phyloP scores from a whole-genome alignment of 768 basidiomycete species.

The Termitomyces sp. region DNA sequence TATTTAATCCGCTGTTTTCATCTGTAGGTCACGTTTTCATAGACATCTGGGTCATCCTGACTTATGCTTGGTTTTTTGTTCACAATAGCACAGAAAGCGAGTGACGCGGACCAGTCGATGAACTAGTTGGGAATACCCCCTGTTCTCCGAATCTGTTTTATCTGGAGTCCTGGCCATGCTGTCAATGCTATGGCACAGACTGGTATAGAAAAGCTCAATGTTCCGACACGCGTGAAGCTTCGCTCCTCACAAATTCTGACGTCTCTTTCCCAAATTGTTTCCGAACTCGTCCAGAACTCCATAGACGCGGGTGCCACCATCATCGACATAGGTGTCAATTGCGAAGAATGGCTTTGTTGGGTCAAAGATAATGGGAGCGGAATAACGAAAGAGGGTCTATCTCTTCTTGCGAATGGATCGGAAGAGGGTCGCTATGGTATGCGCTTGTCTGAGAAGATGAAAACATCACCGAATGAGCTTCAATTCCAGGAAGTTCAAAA shows the following conservation, averaged over 20 bases:
- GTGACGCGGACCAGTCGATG: no score
- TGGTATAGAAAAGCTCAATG: slow-evolving; percentile 45
- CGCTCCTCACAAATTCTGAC: slow-evolving; percentile 85
- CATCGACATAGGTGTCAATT: slow-evolving; percentile 70
- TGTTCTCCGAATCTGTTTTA: neutral
- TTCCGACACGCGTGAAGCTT: slow-evolving; percentile 60
- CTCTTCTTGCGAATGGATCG: slow-evolving; percentile 42
- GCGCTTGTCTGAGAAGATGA: slow-evolving; percentile 17
- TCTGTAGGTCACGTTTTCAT: no score
- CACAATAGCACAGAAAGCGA: no score
- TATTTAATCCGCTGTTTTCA: no score
- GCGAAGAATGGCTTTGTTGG: slow-evolving; percentile 77
- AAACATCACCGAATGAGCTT: neutral
- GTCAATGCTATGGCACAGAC: neutral
- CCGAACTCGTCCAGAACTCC: slow-evolving; percentile 86
- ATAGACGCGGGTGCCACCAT: slow-evolving; percentile 73
- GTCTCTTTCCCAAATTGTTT: slow-evolving; percentile 71
- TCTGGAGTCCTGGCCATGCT: neutral
- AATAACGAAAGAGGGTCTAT: slow-evolving; percentile 57
- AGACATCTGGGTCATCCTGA: no score
- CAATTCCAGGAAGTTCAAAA: slow-evolving; percentile 64
- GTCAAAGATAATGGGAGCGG: slow-evolving; percentile 84
- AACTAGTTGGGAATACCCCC: no score
- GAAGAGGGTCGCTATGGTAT: slow-evolving; percentile 64
- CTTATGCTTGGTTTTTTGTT: no score